These are phyloP conservation scores for Anacardium occidentale DNA, from an alignment of 345 rosid genomes.

Conservation along the genomic window DNA sequence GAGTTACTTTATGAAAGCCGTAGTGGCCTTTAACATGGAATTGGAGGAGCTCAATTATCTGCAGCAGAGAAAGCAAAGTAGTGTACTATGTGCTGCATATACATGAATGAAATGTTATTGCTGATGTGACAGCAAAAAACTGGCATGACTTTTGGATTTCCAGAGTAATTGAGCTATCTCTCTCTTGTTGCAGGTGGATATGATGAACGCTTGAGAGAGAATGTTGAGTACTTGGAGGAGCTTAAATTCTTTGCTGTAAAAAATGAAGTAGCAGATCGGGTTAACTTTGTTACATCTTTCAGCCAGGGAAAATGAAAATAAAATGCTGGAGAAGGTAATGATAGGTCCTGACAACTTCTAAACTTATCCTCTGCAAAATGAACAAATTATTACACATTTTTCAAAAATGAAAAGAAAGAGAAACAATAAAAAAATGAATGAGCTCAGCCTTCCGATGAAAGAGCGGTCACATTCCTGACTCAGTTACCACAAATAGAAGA, in stretches of 20 bases:
- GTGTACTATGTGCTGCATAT: not conserved
- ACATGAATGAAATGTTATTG: not conserved
- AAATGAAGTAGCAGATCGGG: constrained; percentile 54
- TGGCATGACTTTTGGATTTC: not conserved
- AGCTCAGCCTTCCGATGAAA: too few relatives aligned
- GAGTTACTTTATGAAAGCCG: not conserved
- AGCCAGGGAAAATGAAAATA: too few relatives aligned
- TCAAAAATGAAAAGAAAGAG: too few relatives aligned
- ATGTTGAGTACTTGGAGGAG: constrained; percentile 79
- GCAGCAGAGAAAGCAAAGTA: not conserved
- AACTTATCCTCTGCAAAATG: too few relatives aligned
- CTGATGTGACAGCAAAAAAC: not conserved
- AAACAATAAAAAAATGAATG: too few relatives aligned
- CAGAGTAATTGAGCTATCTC: not conserved
- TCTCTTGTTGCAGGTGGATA: constrained; percentile 61
- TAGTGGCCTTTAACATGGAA: not conserved
- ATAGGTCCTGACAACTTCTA: too few relatives aligned
- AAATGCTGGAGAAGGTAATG: too few relatives aligned
- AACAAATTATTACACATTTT: too few relatives aligned
- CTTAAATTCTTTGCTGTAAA: constrained; percentile 60
- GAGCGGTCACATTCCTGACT: too few relatives aligned
- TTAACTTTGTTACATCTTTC: constrained; percentile 62
- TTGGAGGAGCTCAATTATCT: not conserved
- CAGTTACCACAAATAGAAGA: too few relatives aligned
- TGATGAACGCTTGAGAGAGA: constrained; percentile 73